phyloP scores from a whole-genome alignment of 208 protist genomes.

The Wallacemonas sp. region DNA sequence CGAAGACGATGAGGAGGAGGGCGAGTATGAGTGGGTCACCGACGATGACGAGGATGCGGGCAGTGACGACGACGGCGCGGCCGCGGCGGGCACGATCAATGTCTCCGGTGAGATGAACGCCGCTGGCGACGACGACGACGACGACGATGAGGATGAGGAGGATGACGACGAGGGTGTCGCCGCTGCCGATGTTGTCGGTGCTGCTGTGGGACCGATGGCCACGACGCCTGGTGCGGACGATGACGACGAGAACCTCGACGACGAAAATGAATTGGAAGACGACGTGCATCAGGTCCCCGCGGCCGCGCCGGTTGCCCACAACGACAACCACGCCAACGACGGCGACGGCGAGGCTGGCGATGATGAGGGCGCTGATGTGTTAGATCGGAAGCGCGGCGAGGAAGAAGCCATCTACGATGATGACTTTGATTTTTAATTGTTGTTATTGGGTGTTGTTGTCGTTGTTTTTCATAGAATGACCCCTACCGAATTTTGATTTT shows the following conservation, averaged over 20 bases:
- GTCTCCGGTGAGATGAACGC: too few species aligned
- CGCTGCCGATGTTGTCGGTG: too few species aligned
- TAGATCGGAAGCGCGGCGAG: conserved; percentile 21
- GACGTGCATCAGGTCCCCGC: too few species aligned
- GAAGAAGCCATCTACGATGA: conserved; percentile 23
- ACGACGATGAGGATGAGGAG: neutral
- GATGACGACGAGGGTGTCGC: neutral
- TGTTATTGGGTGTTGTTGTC: conserved; percentile 1
- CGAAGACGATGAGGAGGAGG: neutral
- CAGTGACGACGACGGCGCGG: neutral
- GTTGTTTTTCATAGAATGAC: conserved; percentile 6
- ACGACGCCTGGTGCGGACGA: too few species aligned
- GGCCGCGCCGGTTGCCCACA: too few species aligned
- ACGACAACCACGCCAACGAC: neutral
- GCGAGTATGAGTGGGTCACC: conserved; percentile 3
- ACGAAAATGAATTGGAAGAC: too few species aligned
- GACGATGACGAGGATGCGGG: neutral
- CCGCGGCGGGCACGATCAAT: too few species aligned
- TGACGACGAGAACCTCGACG: too few species aligned
- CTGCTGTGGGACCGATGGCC: too few species aligned
- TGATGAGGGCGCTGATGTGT: neutral
- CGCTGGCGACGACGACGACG: too few species aligned
- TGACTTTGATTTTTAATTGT: conserved; percentile 34
- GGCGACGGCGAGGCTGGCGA: neutral
- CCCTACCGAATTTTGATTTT: neutral